Evolutionary conservation across 768 basidiomycete species (phyloP).

Genomic region (Tylopilus rubrobrunneus): DNA sequence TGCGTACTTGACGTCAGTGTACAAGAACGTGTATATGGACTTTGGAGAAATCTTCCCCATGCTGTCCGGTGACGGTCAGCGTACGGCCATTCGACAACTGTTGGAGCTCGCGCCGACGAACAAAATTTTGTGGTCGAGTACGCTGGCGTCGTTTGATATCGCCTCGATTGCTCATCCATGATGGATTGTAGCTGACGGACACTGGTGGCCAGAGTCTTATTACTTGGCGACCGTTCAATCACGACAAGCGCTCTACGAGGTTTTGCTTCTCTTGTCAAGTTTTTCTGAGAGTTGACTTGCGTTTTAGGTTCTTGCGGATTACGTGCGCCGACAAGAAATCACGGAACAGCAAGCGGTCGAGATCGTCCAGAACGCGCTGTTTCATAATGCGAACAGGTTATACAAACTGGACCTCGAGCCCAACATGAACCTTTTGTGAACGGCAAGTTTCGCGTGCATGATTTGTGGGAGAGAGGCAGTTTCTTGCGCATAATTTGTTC

Average conservation of each 20-base stretch:
- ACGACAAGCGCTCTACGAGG: conserved; percentile 57
- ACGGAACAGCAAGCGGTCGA: conserved; percentile 50
- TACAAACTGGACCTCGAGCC: conserved; percentile 54
- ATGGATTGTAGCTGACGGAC: conserved; percentile 18
- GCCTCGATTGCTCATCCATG: neutral
- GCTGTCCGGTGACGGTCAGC: conserved; percentile 61
- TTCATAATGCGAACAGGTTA: conserved; percentile 62
- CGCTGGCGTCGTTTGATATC: conserved; percentile 15
- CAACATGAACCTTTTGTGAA: conserved; percentile 8
- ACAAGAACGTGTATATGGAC: conserved; percentile 72
- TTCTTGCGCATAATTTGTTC: neutral
- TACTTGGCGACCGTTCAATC: conserved; percentile 67
- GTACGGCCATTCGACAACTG: conserved; percentile 53
- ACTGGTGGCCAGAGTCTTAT: conserved; percentile 71
- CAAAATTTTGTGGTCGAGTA: conserved; percentile 82
- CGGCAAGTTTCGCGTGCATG: neutral
- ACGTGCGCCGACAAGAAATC: conserved; percentile 46
- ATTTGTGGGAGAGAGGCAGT: neutral
- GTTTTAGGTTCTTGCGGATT: conserved; percentile 56
- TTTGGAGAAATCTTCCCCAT: conserved; percentile 78
- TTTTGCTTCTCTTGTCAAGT: conserved; percentile 23
- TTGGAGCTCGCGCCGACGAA: conserved; percentile 72
- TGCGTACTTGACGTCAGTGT: conserved; percentile 69
- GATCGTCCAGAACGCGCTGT: conserved; percentile 55
- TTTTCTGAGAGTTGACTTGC: conserved; percentile 47